phyloP scores from a whole-genome alignment of 2,329 filamentous ascomycete genomes.

The Piedraia hortae region DNA sequence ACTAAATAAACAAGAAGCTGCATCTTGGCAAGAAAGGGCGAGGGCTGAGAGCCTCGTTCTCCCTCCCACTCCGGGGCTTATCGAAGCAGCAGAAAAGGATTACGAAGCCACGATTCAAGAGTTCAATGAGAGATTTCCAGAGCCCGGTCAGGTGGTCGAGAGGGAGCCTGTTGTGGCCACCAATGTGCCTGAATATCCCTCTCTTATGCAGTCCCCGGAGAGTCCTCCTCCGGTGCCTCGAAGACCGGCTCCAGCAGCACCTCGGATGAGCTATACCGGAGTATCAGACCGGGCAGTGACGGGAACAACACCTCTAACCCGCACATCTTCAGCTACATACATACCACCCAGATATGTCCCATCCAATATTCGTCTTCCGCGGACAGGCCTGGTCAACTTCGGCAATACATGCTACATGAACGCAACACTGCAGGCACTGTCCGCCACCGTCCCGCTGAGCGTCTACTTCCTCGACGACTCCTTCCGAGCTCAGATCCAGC shows the following conservation, averaged over 20 bases:
- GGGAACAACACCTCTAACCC: slow-evolving; percentile 10
- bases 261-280: slow-evolving; percentile 49
- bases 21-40: slow-evolving; percentile 51
- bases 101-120: slow-evolving; percentile 32
- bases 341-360: slow-evolving; percentile 19
- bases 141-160: slow-evolving; percentile 30
- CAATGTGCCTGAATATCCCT: slow-evolving; percentile 7
- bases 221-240: slow-evolving; percentile 25
- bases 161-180: slow-evolving; percentile 19
- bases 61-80: slow-evolving; percentile 6
- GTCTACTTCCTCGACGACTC: slow-evolving; percentile 37
- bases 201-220: slow-evolving; percentile 11
- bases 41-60: slow-evolving; percentile 32
- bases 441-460: slow-evolving; percentile 36
- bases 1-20: slow-evolving; percentile 55
- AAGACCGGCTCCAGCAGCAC: slow-evolving; percentile 29
- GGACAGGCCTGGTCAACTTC: slow-evolving; percentile 54
- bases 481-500: slow-evolving; percentile 31
- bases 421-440: slow-evolving; percentile 59
- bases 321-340: slow-evolving; percentile 15
- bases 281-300: slow-evolving; percentile 30
- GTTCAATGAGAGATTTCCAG: slow-evolving; percentile 57
- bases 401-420: slow-evolving; percentile 79
- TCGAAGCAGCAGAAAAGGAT: slow-evolving; percentile 18
- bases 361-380: slow-evolving; percentile 23